These are phyloP conservation scores for Diaporthe citrichinensis DNA, from an alignment of 2,329 filamentous ascomycete genomes.

Conservation along the genomic window DNA sequence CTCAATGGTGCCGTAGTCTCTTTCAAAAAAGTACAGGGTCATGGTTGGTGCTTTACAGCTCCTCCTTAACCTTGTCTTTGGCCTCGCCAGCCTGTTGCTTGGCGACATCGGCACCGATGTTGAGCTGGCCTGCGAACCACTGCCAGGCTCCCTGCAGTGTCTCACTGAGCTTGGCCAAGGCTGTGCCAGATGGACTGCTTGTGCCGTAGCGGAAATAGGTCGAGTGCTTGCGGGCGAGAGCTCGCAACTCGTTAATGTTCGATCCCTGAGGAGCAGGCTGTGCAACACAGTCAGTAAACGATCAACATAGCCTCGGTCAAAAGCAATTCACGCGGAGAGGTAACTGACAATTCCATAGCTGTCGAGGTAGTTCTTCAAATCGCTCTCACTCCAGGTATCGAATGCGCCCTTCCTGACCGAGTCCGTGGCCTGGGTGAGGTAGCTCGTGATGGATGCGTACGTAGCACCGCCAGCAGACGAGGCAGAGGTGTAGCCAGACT, in stretches of 20 bases:
- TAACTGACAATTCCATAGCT: slow-evolving; percentile 76
- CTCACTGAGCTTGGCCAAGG: slow-evolving; percentile 74
- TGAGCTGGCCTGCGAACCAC: slow-evolving; percentile 66
- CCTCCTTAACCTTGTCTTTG: slow-evolving; percentile 59
- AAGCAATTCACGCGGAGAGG: background rate
- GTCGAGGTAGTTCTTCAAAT: slow-evolving; percentile 85
- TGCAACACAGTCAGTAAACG: slow-evolving; percentile 43
- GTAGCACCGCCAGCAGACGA: slow-evolving; percentile 69
- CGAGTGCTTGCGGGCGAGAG: slow-evolving; percentile 78
- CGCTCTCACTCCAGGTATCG: slow-evolving; percentile 79
- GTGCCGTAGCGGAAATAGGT: slow-evolving; percentile 86
- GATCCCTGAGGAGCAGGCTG: slow-evolving; percentile 74
- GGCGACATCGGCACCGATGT: slow-evolving; percentile 62
- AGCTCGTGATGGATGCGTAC: slow-evolving; percentile 79
- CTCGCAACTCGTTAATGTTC: slow-evolving; percentile 77
- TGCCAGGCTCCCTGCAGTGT: slow-evolving; percentile 62
- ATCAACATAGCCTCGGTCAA: background rate
- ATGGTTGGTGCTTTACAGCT: slow-evolving; percentile 58
- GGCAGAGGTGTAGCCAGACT: slow-evolving; percentile 71
- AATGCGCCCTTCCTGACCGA: slow-evolving; percentile 77
- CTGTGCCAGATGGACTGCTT: slow-evolving; percentile 73
- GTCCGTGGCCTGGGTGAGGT: slow-evolving; percentile 76
- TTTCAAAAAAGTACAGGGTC: background rate
- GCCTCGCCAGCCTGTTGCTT: slow-evolving; percentile 61
- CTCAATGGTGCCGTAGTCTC: background rate